phyloP scores from a whole-genome alignment of 331 rosid genomes.

The Arachis monticola region DNA sequence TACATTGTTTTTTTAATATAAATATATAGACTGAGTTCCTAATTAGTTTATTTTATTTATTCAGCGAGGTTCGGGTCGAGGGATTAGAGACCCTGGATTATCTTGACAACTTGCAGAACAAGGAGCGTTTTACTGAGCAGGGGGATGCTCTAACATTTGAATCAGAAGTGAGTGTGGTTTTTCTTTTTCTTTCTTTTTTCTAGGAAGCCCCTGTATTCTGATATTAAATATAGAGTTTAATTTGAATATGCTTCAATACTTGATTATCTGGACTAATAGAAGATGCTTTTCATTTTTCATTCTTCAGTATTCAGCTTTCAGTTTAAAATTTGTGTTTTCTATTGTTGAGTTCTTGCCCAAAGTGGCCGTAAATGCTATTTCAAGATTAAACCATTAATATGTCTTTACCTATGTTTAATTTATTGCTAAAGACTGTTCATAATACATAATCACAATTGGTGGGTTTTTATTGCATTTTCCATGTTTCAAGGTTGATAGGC shows the following conservation, averaged over 20 bases:
- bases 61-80: constrained; percentile 96
- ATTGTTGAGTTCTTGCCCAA: neutral
- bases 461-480: neutral
- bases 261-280: constrained; percentile 9
- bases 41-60: constrained; percentile 36
- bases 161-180: constrained; percentile 65
- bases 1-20: constrained; percentile 2
- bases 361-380: neutral
- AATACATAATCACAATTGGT: neutral
- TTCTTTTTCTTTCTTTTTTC: constrained; percentile 9
- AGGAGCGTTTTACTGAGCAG: constrained; percentile 84
- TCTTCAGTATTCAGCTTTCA: too few relatives aligned
- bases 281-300: constrained; percentile 6
- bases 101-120: constrained; percentile 79
- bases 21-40: constrained; percentile 20
- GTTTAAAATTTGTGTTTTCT: neutral
- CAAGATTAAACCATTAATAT: neutral
- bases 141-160: constrained; percentile 95
- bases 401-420: neutral
- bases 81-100: constrained; percentile 92
- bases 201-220: constrained; percentile 44
- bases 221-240: constrained; percentile 8
- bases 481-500: neutral
- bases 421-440: neutral
- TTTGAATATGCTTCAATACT: neutral